These are phyloP conservation scores for Cercospora zeina DNA, from an alignment of 2,329 filamentous ascomycete species.

Conservation along the genomic window DNA sequence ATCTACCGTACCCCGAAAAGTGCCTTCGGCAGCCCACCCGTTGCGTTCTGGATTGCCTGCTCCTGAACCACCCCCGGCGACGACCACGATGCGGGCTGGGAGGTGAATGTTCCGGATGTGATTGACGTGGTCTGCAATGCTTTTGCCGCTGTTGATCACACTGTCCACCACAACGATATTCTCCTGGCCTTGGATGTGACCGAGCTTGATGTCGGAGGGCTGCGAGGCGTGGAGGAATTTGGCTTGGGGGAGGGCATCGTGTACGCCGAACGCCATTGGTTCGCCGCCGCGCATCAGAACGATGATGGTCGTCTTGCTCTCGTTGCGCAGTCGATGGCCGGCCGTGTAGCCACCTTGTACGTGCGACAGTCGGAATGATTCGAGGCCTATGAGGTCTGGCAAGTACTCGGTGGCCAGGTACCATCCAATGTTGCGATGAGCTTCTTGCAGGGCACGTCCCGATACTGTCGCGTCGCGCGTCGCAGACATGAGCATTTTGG, in stretches of 20 bases:
- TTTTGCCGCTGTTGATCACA: conserved; percentile 60
- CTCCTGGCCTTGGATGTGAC: conserved; percentile 45
- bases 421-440: conserved; percentile 53
- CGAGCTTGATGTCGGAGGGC: conserved; percentile 46
- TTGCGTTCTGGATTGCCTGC: conserved; percentile 32
- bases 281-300: conserved; percentile 65
- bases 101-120: conserved; percentile 48
- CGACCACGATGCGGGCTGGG: conserved; percentile 53
- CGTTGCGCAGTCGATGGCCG: conserved; percentile 52
- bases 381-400: conserved; percentile 51
- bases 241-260: conserved; percentile 54
- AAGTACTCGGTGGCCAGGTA: conserved; percentile 58
- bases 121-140: conserved; percentile 52
- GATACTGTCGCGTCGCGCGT: conserved; percentile 53
- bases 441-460: conserved; percentile 52
- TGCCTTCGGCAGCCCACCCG: conserved; percentile 30
- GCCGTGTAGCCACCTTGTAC: conserved; percentile 51
- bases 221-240: conserved; percentile 53
- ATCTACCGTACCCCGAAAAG: conserved; percentile 26
- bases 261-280: conserved; percentile 61
- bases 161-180: conserved; percentile 60
- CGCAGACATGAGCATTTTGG: conserved; percentile 56
- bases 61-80: conserved; percentile 57
- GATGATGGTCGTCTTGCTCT: conserved; percentile 56
- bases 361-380: conserved; percentile 53